phyloP scores from a whole-genome alignment of 768 basidiomycete species.

The Arthromyces matolae region DNA sequence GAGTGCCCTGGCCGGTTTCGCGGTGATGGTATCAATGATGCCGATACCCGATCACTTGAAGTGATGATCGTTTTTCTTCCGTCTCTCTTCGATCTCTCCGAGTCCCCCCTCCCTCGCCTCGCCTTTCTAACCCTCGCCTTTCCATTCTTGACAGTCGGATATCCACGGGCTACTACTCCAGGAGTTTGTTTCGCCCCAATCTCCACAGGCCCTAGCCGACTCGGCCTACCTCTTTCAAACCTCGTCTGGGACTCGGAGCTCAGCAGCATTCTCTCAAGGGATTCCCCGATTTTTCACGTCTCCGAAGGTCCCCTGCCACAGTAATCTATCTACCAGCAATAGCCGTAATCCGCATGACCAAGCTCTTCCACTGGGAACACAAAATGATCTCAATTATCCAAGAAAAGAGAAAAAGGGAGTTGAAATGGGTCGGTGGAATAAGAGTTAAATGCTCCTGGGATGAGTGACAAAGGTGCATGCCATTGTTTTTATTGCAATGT shows the following conservation, averaged over 20 bases:
- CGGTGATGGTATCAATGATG: slow-evolving; percentile 43
- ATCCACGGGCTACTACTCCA: no score
- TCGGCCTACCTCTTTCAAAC: no score
- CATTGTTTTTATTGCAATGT: no score
- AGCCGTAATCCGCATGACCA: slow-evolving; percentile 59
- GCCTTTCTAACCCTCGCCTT: slow-evolving; percentile 11
- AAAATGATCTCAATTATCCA: slow-evolving; percentile 48
- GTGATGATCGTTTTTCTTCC: slow-evolving; percentile 53
- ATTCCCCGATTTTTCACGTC: no score
- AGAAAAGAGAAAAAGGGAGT: slow-evolving; percentile 55
- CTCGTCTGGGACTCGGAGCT: no score
- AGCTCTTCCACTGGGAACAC: slow-evolving; percentile 65
- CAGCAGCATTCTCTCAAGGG: no score
- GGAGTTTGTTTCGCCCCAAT: no score
- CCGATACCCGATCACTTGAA: slow-evolving; percentile 54
- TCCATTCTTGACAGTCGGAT: neutral
- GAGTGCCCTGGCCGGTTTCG: slow-evolving; percentile 57
- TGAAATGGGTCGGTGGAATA: slow-evolving; percentile 48
- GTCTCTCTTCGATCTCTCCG: slow-evolving; percentile 36
- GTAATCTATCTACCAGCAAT: no score
- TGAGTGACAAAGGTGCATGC: no score
- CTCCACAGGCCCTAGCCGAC: no score
- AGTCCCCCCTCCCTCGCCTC: no score
- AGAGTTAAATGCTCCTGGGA: slow-evolving; percentile 45
- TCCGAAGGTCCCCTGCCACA: no score